Percentiles rank a stretch among this genome's conserved stretches.
Conservation (phyloP, 805 yeast genomes). For the Candida lessepsii region DNA sequence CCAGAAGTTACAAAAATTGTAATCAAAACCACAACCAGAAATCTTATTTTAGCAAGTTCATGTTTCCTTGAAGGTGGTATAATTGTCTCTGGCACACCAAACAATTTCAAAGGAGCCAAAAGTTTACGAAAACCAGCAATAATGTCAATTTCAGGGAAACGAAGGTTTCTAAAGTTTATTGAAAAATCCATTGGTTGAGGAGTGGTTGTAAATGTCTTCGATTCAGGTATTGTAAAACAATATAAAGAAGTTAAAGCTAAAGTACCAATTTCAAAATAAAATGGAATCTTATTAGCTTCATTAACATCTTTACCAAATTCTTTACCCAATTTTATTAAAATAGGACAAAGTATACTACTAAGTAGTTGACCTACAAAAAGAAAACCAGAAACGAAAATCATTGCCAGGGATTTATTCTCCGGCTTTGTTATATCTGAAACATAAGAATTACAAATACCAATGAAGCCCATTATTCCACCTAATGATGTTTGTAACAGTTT, state of each 20-base stretch:
- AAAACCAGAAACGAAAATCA: conserved; percentile 1
- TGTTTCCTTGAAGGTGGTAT: conserved; percentile 3
- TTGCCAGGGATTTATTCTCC: conserved; percentile 3
- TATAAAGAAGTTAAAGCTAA: neutral
- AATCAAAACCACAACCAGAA: conserved; percentile 7
- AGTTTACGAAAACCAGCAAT: neutral
- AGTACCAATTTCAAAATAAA: conserved; percentile 4
- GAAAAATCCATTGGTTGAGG: neutral
- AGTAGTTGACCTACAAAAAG: conserved; percentile 1
- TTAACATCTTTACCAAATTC: neutral
- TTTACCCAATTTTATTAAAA: conserved; percentile 5
- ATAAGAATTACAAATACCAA: conserved; percentile 3
- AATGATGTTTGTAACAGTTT: neutral
- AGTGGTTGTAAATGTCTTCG: neutral
- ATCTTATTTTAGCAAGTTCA: conserved; percentile 2
- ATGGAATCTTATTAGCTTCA: conserved; percentile 2
- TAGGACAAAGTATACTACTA: conserved; percentile 1
- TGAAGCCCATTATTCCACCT: conserved; percentile 2
- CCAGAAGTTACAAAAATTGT: neutral
- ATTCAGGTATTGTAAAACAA: conserved; percentile 5
- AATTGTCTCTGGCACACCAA: conserved; percentile 4
- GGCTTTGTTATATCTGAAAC: conserved; percentile 8
- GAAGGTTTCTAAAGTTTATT: no score
- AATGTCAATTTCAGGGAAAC: neutral
- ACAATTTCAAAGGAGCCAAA: neutral